Conservation (phyloP, 768 basidiomycete genomes). For the Termitomyces sp. region DNA sequence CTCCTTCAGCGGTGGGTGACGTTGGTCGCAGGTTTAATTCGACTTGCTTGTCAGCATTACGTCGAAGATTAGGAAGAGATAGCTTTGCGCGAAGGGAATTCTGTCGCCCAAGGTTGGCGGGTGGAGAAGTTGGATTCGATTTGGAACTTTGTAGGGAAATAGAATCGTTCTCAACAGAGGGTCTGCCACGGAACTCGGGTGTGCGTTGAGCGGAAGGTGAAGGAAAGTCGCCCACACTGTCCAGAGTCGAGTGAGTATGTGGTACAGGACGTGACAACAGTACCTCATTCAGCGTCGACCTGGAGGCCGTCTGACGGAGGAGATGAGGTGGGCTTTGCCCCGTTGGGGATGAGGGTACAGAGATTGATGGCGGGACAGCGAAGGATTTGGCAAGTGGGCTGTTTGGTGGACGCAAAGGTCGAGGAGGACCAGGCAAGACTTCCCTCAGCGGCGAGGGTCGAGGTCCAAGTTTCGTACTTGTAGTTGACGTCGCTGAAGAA, state of each 20-base stretch:
- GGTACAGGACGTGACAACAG: background rate
- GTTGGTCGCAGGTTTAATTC: conserved; percentile 22
- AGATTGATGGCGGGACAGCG: conserved; percentile 5
- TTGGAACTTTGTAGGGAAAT: conserved; percentile 29
- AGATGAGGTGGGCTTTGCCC: conserved; percentile 15
- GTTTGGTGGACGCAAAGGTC: conserved; percentile 20
- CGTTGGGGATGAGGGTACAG: conserved; percentile 17
- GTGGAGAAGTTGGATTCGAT: conserved; percentile 28
- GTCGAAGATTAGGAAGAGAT: conserved; percentile 60
- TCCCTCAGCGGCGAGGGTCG: conserved; percentile 15
- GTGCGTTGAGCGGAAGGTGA: conserved; percentile 1
- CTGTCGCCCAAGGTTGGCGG: conserved; percentile 26
- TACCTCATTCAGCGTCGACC: conserved; percentile 15
- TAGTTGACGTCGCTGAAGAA: conserved; percentile 12
- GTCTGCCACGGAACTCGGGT: conserved; percentile 7
- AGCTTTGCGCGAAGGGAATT: conserved; percentile 54
- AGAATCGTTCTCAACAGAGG: conserved; percentile 18
- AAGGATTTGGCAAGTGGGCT: conserved; percentile 30
- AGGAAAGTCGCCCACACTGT: background rate
- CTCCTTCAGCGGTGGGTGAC: conserved; percentile 27
- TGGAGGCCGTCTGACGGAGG: conserved; percentile 22
- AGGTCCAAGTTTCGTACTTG: conserved; percentile 4
- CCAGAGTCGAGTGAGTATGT: conserved; percentile 3
- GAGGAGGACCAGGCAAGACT: conserved; percentile 8
- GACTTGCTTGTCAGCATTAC: conserved; percentile 33